Evolutionary conservation across 805 yeast species (phyloP).

Genomic region (Limtongozyma cylindracea): DNA sequence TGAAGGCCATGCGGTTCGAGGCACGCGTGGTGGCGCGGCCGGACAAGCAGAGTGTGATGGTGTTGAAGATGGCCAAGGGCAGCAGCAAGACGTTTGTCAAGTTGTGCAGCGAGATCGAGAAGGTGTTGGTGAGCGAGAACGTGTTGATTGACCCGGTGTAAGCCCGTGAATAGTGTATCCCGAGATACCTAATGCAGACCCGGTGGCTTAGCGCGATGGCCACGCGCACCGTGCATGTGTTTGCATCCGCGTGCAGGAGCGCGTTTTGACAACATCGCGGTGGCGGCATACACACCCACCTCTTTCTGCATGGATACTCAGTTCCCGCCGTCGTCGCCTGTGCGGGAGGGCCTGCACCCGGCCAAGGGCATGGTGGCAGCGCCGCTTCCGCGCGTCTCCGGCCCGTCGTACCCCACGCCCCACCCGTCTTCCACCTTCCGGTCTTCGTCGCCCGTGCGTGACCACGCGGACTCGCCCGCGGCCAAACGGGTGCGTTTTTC

Average conservation of each 20-base stretch:
- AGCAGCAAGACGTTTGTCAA: conserved; percentile 34
- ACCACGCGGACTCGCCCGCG: conserved; percentile 1
- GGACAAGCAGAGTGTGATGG: conserved; percentile 20
- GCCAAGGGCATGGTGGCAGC: conserved; percentile 2
- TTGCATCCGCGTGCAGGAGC: too few relatives aligned
- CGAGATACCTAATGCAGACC: too few relatives aligned
- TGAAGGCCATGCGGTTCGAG: conserved; percentile 39
- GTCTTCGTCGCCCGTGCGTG: conserved; percentile 13
- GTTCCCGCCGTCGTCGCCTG: conserved; percentile 30
- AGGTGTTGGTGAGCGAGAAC: conserved; percentile 38
- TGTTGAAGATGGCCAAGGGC: conserved; percentile 39
- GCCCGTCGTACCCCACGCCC: conserved; percentile 53
- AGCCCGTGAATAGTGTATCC: too few relatives aligned
- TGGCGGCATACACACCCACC: too few relatives aligned
- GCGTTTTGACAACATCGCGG: too few relatives aligned
- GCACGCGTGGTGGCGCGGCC: conserved; percentile 20
- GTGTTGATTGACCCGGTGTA: too few relatives aligned
- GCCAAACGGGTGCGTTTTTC: conserved; percentile 5
- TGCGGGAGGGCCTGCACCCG: conserved; percentile 2
- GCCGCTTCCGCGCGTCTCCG: too few relatives aligned
- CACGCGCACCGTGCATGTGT: too few relatives aligned
- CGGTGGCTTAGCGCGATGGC: too few relatives aligned
- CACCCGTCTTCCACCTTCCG: conserved; percentile 29
- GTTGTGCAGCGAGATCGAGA: conserved; percentile 34
- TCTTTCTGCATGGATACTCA: conserved; percentile 5